These are phyloP conservation scores for Podospora pseudocomata DNA, from an alignment of 495 filamentous ascomycete genomes.

Conservation along the genomic window DNA sequence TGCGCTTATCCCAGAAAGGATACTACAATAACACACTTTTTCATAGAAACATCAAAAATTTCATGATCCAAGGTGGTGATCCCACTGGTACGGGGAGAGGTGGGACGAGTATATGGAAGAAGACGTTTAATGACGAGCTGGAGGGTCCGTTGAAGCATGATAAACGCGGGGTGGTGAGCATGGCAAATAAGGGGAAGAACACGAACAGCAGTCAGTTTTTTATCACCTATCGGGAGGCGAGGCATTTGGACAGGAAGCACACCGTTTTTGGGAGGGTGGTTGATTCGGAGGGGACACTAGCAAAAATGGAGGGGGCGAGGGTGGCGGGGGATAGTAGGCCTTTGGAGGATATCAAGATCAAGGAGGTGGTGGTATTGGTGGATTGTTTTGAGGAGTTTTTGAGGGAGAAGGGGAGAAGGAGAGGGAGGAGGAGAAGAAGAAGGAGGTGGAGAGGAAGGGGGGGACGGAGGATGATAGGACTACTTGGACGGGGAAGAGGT, in stretches of 20 bases:
- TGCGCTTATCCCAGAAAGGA: slow-evolving; percentile 79
- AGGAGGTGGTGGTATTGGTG: slow-evolving; percentile 80
- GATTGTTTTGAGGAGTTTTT: slow-evolving; percentile 94
- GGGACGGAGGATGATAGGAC: slow-evolving; percentile 75
- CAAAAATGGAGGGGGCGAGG: slow-evolving; percentile 66
- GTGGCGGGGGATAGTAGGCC: slow-evolving; percentile 69
- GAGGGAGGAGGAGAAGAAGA: slow-evolving; percentile 47
- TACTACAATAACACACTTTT: slow-evolving; percentile 82
- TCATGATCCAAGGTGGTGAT: slow-evolving; percentile 98
- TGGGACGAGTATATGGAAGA: slow-evolving; percentile 84
- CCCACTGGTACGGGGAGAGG: slow-evolving; percentile 86
- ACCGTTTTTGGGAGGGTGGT: slow-evolving; percentile 91
- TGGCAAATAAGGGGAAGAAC: slow-evolving; percentile 98
- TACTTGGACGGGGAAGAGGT: slow-evolving; percentile 88
- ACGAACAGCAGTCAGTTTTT: slow-evolving; percentile 97
- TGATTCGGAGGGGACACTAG: slow-evolving; percentile 63
- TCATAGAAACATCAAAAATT: slow-evolving; percentile 88
- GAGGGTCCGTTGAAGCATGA: slow-evolving; percentile 83
- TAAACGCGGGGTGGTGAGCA: slow-evolving; percentile 72
- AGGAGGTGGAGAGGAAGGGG: slow-evolving; percentile 46
- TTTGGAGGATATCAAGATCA: slow-evolving; percentile 68
- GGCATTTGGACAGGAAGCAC: slow-evolving; percentile 89
- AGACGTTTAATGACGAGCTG: slow-evolving; percentile 88
- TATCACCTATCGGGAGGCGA: slow-evolving; percentile 76
- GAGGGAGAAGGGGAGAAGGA: slow-evolving; percentile 56